Conservation (phyloP, 805 yeast genomes). For the Saccharomycopsis vini region DNA sequence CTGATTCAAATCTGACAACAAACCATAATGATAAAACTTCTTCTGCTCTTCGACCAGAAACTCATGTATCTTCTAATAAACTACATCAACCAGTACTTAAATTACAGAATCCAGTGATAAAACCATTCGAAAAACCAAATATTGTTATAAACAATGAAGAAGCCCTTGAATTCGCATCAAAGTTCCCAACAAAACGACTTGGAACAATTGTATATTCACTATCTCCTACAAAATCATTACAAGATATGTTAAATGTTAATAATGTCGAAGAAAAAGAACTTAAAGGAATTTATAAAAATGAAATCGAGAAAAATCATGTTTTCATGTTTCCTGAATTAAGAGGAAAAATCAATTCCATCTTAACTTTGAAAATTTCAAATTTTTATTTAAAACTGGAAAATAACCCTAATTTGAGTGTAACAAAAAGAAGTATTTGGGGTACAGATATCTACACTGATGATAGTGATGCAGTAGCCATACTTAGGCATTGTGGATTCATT, state of each 20-base stretch:
- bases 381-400: slow-evolving; percentile 19
- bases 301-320: slow-evolving; percentile 3
- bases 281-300: slow-evolving; percentile 2
- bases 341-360: slow-evolving; percentile 33
- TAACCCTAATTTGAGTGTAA: slow-evolving; percentile 9
- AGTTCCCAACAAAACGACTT: slow-evolving; percentile 37
- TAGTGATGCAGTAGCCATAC: slow-evolving; percentile 67
- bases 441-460: slow-evolving; percentile 91
- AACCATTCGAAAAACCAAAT: slow-evolving; percentile 21
- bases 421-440: slow-evolving; percentile 58
- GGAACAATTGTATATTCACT: slow-evolving; percentile 45
- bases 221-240: slow-evolving; percentile 10
- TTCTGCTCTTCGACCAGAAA: too few relatives aligned
- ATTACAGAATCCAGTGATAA: too few relatives aligned
- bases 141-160: slow-evolving; percentile 31
- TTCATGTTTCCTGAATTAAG: slow-evolving; percentile 28
- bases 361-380: slow-evolving; percentile 25
- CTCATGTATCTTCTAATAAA: too few relatives aligned
- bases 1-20: too few relatives aligned
- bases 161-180: slow-evolving; percentile 32
- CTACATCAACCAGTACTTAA: too few relatives aligned
- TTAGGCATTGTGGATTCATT: slow-evolving; percentile 64
- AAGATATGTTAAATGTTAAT: not conserved
- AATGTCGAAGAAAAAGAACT: not conserved
- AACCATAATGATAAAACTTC: too few relatives aligned